Percentiles rank a stretch among this genome's conserved stretches.
Evolutionary conservation across 257 asterid species (phyloP).

Genomic region (Solanum peruvianum): DNA sequence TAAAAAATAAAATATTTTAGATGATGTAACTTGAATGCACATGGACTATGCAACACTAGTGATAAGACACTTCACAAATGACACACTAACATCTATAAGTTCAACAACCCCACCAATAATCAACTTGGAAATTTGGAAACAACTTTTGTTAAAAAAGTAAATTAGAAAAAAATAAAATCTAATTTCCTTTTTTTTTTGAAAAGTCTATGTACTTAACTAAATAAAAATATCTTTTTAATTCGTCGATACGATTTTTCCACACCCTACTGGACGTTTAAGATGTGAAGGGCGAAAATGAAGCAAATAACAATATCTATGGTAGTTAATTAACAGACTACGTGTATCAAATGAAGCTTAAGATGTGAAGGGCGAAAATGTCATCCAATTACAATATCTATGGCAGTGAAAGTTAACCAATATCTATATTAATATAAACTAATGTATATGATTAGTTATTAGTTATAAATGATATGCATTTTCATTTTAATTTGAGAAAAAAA

Average conservation of each 20-base stretch:
- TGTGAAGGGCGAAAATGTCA: neutral
- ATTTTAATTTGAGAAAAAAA: too few relatives aligned
- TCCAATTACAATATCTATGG: neutral
- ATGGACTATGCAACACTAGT: neutral
- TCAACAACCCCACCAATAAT: neutral
- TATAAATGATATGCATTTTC: neutral
- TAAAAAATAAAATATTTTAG: neutral
- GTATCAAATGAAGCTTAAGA: too few relatives aligned
- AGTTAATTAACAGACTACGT: too few relatives aligned
- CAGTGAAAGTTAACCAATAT: neutral
- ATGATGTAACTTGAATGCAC: neutral
- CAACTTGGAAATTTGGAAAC: neutral
- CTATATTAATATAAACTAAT: neutral
- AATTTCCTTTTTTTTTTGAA: neutral
- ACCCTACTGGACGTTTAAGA: fast-evolving
- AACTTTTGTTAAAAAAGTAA: neutral
- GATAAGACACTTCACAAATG: neutral
- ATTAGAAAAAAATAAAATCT: neutral
- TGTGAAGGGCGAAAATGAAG: neutral
- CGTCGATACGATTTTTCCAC: neutral
- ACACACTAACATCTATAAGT: neutral
- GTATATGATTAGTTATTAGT: neutral
- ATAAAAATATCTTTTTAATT: neutral
- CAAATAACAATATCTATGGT: neutral
- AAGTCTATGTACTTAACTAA: neutral